Evolutionary conservation across 2,329 filamentous ascomycete genomes (phyloP).

Genomic region (Periconia digitata): DNA sequence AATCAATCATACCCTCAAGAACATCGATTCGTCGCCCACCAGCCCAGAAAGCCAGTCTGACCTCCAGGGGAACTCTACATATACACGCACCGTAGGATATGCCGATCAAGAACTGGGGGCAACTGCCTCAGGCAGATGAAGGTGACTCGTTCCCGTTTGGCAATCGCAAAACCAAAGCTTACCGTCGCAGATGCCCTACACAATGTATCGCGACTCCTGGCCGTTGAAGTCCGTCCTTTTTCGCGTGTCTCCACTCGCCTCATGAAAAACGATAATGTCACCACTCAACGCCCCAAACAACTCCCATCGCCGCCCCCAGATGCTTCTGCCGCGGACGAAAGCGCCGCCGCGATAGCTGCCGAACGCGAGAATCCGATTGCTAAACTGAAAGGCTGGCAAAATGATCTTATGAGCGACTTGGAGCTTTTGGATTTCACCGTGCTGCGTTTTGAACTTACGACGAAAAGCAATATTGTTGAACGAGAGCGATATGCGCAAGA

Average conservation of each 20-base stretch:
- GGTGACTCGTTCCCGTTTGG: conserved; percentile 26
- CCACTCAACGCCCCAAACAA: conserved; percentile 57
- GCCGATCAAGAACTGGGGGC: conserved; percentile 57
- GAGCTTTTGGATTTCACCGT: conserved; percentile 85
- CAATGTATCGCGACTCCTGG: conserved; percentile 75
- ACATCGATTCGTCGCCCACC: background rate
- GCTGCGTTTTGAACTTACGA: conserved; percentile 82
- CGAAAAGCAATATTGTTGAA: conserved; percentile 79
- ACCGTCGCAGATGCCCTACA: conserved; percentile 70
- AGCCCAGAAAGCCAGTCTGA: too few relatives aligned
- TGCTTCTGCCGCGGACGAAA: conserved; percentile 47
- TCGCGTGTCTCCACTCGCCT: conserved; percentile 84
- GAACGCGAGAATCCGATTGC: conserved; percentile 55
- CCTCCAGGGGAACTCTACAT: background rate
- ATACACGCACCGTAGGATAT: conserved; percentile 35
- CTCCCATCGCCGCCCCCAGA: conserved; percentile 70
- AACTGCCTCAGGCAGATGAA: conserved; percentile 75
- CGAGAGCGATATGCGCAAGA: conserved; percentile 80
- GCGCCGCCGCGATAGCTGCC: conserved; percentile 47
- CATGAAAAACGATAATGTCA: conserved; percentile 62
- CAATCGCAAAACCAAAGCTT: conserved; percentile 7
- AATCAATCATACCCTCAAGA: too few relatives aligned
- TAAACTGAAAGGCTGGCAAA: conserved; percentile 69
- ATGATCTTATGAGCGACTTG: conserved; percentile 86
- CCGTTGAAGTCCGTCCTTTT: conserved; percentile 90